These are phyloP conservation scores for Nothophaeocryptopus gaeumannii DNA, from an alignment of 2,329 filamentous ascomycete species.

Conservation along the genomic window DNA sequence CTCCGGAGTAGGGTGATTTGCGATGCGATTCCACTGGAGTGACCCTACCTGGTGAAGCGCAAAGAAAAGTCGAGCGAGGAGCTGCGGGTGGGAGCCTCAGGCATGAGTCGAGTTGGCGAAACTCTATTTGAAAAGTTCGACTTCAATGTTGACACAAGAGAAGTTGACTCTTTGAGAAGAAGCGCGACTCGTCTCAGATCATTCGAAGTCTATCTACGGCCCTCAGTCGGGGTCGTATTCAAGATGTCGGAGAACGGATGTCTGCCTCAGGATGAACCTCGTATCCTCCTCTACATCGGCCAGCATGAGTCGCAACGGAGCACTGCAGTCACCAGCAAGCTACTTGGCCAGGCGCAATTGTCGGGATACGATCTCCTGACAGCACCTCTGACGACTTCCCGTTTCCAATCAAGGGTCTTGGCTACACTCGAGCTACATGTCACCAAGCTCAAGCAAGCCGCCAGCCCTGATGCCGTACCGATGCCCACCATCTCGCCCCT, in stretches of 20 bases:
- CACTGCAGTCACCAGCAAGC: conserved; percentile 46
- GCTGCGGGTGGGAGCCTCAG: too few relatives aligned
- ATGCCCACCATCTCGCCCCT: conserved; percentile 59
- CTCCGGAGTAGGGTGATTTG: neutral
- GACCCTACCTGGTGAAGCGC: too few relatives aligned
- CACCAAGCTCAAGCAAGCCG: conserved; percentile 43
- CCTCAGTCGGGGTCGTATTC: too few relatives aligned
- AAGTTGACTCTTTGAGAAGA: too few relatives aligned
- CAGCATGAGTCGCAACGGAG: conserved; percentile 66
- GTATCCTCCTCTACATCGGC: conserved; percentile 64
- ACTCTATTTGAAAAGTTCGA: too few relatives aligned
- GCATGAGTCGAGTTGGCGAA: too few relatives aligned
- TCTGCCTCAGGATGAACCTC: conserved; percentile 23
- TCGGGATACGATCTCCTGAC: conserved; percentile 73
- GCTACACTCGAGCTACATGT: conserved; percentile 59
- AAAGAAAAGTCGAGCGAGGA: too few relatives aligned
- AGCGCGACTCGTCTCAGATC: too few relatives aligned
- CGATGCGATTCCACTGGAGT: neutral
- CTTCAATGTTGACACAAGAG: too few relatives aligned
- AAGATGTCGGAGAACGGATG: neutral
- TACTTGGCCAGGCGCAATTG: conserved; percentile 63
- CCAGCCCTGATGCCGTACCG: conserved; percentile 39
- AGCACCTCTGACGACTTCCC: conserved; percentile 70
- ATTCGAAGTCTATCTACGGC: too few relatives aligned
- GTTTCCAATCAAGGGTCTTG: conserved; percentile 69